A percentile compares a stretch with the other conserved stretches of the same genome.
phyloP scores from a whole-genome alignment of 495 filamentous ascomycete genomes.

The Alectoria sarmentosa region DNA sequence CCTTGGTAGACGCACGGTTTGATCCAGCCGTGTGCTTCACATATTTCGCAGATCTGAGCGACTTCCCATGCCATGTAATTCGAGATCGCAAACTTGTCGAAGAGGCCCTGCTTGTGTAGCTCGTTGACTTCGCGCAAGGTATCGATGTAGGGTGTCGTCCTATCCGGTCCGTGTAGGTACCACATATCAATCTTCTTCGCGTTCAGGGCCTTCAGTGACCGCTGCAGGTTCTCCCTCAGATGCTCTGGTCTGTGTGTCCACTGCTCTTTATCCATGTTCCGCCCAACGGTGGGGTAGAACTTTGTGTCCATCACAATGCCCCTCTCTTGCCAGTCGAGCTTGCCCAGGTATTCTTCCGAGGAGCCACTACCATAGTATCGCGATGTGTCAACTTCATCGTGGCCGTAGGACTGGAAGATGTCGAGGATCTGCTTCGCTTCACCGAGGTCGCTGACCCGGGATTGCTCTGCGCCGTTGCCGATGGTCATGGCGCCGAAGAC shows the following conservation, averaged over 20 bases:
- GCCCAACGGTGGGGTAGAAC: constrained; percentile 35
- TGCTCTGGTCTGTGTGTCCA: constrained; percentile 30
- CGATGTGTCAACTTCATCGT: constrained; percentile 54
- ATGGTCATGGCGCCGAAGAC: constrained; percentile 32
- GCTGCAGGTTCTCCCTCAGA: constrained; percentile 31
- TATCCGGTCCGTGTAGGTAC: constrained; percentile 48
- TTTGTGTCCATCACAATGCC: constrained; percentile 49
- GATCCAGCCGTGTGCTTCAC: constrained; percentile 46
- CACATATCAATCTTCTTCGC: constrained; percentile 44
- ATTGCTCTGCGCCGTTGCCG: constrained; percentile 24
- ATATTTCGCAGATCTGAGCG: constrained; percentile 44
- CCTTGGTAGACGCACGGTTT: constrained; percentile 58
- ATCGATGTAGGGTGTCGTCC: constrained; percentile 41
- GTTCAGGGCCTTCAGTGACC: constrained; percentile 32
- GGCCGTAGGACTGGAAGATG: constrained; percentile 47
- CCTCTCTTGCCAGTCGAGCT: constrained; percentile 40
- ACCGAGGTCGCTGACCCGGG: constrained; percentile 25
- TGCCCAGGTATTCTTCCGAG: constrained; percentile 44
- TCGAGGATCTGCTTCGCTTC: constrained; percentile 37
- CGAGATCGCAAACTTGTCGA: constrained; percentile 41
- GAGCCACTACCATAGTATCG: constrained; percentile 45
- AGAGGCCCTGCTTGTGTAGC: constrained; percentile 41
- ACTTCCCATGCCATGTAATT: constrained; percentile 49
- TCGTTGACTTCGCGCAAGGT: constrained; percentile 43
- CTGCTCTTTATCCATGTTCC: constrained; percentile 10